Conservation (phyloP, 805 yeast genomes). For the Groenewaldozyma tartarivorans region DNA sequence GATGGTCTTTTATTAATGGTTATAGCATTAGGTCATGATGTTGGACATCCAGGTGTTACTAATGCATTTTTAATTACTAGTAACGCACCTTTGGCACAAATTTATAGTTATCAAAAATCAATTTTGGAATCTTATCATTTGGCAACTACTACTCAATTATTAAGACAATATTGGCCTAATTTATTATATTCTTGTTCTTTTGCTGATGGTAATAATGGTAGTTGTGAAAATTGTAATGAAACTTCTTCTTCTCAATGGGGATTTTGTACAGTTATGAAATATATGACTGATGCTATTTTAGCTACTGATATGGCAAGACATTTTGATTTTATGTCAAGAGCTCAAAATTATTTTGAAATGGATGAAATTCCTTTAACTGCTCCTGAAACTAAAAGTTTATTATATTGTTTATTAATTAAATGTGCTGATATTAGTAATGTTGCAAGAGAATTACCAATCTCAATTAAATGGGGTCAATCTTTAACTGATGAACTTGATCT, state of each 20-base stretch:
- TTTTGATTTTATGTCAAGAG: constrained; percentile 49
- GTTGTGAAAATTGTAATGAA: too few relatives aligned
- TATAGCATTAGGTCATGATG: constrained; percentile 90
- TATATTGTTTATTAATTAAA: constrained; percentile 67
- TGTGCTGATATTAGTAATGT: constrained; percentile 96
- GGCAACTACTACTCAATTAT: constrained; percentile 46
- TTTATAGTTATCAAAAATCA: constrained; percentile 50
- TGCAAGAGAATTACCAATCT: constrained; percentile 63
- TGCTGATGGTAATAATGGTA: too few relatives aligned
- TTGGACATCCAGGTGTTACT: constrained; percentile 95
- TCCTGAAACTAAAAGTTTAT: constrained; percentile 28
- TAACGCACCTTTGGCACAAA: constrained; percentile 51
- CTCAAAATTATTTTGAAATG: constrained; percentile 6
- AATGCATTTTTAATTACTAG: constrained; percentile 55
- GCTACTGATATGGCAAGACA: constrained; percentile 95
- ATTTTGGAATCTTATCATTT: constrained; percentile 79
- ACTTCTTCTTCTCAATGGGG: neutral
- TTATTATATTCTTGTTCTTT: too few relatives aligned
- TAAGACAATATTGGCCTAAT: constrained; percentile 44
- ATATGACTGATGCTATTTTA: constrained; percentile 36
- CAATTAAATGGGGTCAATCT: constrained; percentile 82
- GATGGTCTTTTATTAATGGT: constrained; percentile 56
- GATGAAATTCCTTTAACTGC: neutral
- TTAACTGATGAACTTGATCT: constrained; percentile 70
- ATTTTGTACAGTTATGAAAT: constrained; percentile 3